Conservation (phyloP, 176 grass and related monocot genomes). For the Triticum monococcum region DNA sequence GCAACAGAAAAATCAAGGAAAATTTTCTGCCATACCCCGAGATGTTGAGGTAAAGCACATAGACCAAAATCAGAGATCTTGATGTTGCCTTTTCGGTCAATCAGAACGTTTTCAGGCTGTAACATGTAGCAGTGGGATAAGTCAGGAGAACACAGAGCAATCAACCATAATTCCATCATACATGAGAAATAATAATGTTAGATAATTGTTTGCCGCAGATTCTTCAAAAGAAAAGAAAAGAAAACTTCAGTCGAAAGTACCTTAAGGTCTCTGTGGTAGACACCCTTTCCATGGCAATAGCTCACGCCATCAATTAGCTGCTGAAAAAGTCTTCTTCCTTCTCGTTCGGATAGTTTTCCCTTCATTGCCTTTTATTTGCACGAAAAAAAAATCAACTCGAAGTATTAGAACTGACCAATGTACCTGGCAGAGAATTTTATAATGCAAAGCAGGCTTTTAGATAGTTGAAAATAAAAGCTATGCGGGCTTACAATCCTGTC, state of each 20-base stretch:
- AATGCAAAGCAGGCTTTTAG: not conserved
- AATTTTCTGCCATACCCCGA: constrained; percentile 46
- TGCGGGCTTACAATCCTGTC: constrained; percentile 70
- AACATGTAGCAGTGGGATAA: constrained; percentile 15
- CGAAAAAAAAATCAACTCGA: not conserved
- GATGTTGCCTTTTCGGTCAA: constrained; percentile 70
- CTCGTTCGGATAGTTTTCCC: constrained; percentile 63
- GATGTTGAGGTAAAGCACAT: constrained; percentile 77
- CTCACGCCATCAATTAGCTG: constrained; percentile 81
- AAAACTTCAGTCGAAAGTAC: constrained; percentile 21
- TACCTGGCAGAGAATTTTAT: not conserved
- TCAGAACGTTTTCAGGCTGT: constrained; percentile 88
- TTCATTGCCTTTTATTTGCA: constrained; percentile 52
- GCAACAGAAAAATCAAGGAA: not conserved
- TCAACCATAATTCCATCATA: too few species aligned
- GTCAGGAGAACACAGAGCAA: not conserved
- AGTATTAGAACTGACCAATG: not conserved
- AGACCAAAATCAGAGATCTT: constrained; percentile 95
- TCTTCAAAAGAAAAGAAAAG: not conserved
- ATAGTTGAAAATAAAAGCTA: not conserved
- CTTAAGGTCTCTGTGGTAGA: constrained; percentile 92
- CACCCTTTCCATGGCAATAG: constrained; percentile 86
- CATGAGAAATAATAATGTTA: not conserved
- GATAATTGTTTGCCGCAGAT: not conserved
- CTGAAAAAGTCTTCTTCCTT: constrained; percentile 77